Evolutionary conservation across 176 grass and related monocot species (phyloP), one percentile per base, ranked within the genome.

Genomic region (Aegilops umbellulata): DNA sequence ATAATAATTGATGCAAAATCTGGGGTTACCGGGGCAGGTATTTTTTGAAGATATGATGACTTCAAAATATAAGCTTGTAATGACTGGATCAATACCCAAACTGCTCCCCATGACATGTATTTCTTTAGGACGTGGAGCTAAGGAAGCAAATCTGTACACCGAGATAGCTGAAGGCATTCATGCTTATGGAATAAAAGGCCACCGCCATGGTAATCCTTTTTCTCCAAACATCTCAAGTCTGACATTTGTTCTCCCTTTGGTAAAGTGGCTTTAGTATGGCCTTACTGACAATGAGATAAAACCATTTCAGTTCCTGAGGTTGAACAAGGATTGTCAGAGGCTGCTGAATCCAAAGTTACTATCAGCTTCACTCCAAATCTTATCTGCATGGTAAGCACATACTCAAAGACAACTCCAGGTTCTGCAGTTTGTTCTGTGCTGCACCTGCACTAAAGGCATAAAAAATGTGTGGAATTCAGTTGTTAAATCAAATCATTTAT

Each of bases 1-100:
- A 96, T 99, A 79, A 99, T 95, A 74, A 93, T 99, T 83, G 97
- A 96, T 99, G 83, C 97, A 82, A 99, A 99, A 86, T 99, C 94
- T 80, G 97, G 94, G 53, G 97, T 96, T 46, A 99, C 88, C 74
- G 94, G 97, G 83, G 94, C 97, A 93, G 97, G 97, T 46, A 77
- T 77, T 65, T 57, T 51, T 62, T 32, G 31, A 12, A 74, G 77
- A 61, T 76, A 24, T 2, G 51, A 53, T 58, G 30, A 76, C 14
- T 31, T 32, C 7, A 69, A 74, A 84, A 76, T 86, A 34, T 79
- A 42, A 47, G 51, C 60, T 16, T 69, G 41, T 46, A 60, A 75
- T 46, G 64, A 1, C 10, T 49, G 41, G 6, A 87, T 76, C 8
- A 60, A 65, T 83, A 78, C 47, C 49, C 11, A 12, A 90, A 46